Conservation (phyloP, 1,284 basidiomycete species). For the Leccinum fallax region DNA sequence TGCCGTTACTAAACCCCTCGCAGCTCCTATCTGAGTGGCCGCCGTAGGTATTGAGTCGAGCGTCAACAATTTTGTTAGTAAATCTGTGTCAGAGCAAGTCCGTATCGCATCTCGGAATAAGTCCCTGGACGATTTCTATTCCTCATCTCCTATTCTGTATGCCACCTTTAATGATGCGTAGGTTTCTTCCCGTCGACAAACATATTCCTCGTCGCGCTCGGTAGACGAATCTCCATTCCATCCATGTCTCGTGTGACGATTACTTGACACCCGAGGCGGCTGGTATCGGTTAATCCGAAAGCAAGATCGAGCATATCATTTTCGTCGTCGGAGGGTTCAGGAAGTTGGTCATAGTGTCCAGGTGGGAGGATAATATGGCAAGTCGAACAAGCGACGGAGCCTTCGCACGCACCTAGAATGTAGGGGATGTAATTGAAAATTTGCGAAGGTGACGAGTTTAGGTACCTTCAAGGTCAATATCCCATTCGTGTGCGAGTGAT, state of each 20-base stretch:
- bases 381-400: constrained; percentile 96
- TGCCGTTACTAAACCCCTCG: neutral
- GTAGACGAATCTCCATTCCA: constrained; percentile 85
- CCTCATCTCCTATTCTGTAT: neutral
- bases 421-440: neutral
- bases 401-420: constrained; percentile 87
- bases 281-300: constrained; percentile 96
- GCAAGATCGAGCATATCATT: constrained; percentile 99
- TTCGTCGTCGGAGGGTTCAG: constrained; percentile 96
- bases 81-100: neutral
- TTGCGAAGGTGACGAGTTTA: neutral
- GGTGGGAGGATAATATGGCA: constrained; percentile 92
- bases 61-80: too few relatives aligned
- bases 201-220: constrained; percentile 96
- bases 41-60: neutral
- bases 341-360: constrained; percentile 82
- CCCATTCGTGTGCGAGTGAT: constrained; percentile 92
- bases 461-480: constrained; percentile 94
- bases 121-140: neutral
- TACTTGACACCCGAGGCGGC: constrained; percentile 83
- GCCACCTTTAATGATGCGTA: constrained; percentile 43
- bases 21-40: neutral
- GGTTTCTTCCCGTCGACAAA: constrained; percentile 80
- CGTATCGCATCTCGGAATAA: neutral
- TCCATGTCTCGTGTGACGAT: constrained; percentile 81